Percentiles rank a stretch among this genome's conserved stretches.
These are phyloP conservation scores for Phoma sp. DNA, from an alignment of 2,329 filamentous ascomycete genomes.

Conservation along the genomic window DNA sequence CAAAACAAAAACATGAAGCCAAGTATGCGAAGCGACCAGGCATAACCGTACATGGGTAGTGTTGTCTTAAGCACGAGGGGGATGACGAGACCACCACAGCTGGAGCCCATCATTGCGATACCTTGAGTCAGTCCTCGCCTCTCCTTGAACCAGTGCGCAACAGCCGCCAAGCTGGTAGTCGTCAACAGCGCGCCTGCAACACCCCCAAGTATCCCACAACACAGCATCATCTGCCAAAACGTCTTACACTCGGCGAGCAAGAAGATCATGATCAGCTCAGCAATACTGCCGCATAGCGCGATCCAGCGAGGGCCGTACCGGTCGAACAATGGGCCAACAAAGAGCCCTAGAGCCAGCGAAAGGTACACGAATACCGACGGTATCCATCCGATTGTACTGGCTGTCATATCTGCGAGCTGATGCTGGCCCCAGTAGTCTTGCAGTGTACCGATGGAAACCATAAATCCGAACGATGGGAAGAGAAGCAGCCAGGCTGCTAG, in stretches of 20 bases:
- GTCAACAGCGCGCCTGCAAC: conserved; percentile 48
- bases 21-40: conserved; percentile 49
- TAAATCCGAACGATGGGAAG: conserved; percentile 46
- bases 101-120: conserved; percentile 48
- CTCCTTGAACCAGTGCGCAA: conserved; percentile 51
- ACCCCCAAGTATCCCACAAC: conserved; percentile 50
- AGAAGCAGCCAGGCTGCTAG: conserved; percentile 44
- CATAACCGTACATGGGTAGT: conserved; percentile 44
- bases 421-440: conserved; percentile 78
- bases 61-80: conserved; percentile 45
- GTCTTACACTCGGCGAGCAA: conserved; percentile 42
- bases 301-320: conserved; percentile 47
- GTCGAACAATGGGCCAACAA: conserved; percentile 77
- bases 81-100: conserved; percentile 46
- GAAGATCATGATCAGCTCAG: conserved; percentile 40
- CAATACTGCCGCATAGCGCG: conserved; percentile 36
- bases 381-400: conserved; percentile 80
- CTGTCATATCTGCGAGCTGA: conserved; percentile 69
- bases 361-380: conserved; percentile 86
- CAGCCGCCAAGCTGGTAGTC: conserved; percentile 44
- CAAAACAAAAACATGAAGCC: conserved; percentile 46
- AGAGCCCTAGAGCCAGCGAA: conserved; percentile 81
- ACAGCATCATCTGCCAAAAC: conserved; percentile 54
- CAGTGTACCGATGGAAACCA: conserved; percentile 69
- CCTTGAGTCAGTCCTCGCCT: conserved; percentile 48